Percentiles rank a stretch among this genome's conserved stretches.
phyloP scores from a whole-genome alignment of 2,329 filamentous ascomycete species.

The Tolypocladium tundrense region DNA sequence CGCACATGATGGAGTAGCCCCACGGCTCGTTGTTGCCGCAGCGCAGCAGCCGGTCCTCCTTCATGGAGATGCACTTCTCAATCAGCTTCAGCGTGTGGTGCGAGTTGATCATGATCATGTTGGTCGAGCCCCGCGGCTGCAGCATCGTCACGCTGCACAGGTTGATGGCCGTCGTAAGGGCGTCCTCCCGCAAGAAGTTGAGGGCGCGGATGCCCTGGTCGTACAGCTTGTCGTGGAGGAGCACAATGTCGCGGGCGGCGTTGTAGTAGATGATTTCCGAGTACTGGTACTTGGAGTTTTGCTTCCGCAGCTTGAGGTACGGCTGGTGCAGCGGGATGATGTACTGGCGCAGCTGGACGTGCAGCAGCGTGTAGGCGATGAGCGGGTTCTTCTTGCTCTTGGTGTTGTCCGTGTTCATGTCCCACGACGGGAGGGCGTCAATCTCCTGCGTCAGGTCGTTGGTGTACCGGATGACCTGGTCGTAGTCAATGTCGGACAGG shows the following conservation, averaged over 20 bases:
- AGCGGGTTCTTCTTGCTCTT: conserved; percentile 41
- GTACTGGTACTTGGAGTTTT: conserved; percentile 51
- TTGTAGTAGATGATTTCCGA: conserved; percentile 56
- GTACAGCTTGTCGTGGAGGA: conserved; percentile 50
- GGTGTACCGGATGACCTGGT: conserved; percentile 50
- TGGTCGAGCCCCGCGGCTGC: conserved; percentile 47
- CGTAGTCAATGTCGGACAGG: conserved; percentile 46
- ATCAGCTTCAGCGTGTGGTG: conserved; percentile 51
- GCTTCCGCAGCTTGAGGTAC: conserved; percentile 48
- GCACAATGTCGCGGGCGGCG: conserved; percentile 48
- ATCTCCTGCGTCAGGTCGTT: conserved; percentile 53
- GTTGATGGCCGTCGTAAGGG: conserved; percentile 49
- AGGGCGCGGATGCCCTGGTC: conserved; percentile 48
- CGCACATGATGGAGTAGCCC: conserved; percentile 55
- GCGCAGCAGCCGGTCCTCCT: conserved; percentile 49
- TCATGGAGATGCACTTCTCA: conserved; percentile 50
- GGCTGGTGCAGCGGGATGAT: conserved; percentile 52
- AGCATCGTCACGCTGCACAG: conserved; percentile 51
- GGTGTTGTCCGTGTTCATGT: conserved; percentile 23
- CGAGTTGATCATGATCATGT: conserved; percentile 53
- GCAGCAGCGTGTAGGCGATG: conserved; percentile 48
- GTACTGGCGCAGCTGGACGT: conserved; percentile 51
- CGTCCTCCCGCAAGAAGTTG: conserved; percentile 51
- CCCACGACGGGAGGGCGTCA: conserved; percentile 48
- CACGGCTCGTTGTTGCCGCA: conserved; percentile 55